These are phyloP conservation scores for Hymenoscyphus fructigenus DNA, from an alignment of 2,329 filamentous ascomycete species.

Conservation along the genomic window DNA sequence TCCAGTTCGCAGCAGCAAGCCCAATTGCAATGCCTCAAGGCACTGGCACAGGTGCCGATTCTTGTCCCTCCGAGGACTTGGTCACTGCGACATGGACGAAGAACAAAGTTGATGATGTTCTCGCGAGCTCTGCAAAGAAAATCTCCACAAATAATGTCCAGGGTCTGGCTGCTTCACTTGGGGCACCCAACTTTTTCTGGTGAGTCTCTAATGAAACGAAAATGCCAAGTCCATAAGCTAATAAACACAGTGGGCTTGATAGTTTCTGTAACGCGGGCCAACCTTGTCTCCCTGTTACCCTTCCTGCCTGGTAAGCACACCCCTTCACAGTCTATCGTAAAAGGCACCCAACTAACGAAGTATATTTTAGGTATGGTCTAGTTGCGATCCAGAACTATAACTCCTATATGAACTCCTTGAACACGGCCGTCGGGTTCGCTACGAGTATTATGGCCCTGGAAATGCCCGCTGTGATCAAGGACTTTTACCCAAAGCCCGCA, in stretches of 20 bases:
- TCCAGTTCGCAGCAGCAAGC: not conserved
- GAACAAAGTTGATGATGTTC: conserved; percentile 15
- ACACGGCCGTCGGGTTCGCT: conserved; percentile 20
- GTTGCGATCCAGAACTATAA: conserved; percentile 24
- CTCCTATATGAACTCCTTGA: conserved; percentile 22
- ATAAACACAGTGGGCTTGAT: conserved; percentile 16
- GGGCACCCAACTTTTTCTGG: conserved; percentile 24
- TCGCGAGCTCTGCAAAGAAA: conserved; percentile 5
- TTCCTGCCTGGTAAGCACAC: conserved; percentile 18
- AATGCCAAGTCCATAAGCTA: too few relatives aligned
- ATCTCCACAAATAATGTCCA: conserved; percentile 20
- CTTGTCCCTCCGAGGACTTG: conserved; percentile 12
- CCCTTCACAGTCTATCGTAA: not conserved
- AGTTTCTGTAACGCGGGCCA: conserved; percentile 22
- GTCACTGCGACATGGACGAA: conserved; percentile 13
- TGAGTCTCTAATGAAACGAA: not conserved
- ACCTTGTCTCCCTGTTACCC: conserved; percentile 19
- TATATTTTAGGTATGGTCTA: conserved; percentile 13
- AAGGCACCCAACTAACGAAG: not conserved
- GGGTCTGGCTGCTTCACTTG: conserved; percentile 16
- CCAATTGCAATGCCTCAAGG: conserved; percentile 4
- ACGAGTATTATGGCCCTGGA: conserved; percentile 9
- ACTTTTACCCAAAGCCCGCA: conserved; percentile 16
- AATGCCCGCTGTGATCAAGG: conserved; percentile 13
- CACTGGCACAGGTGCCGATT: conserved; percentile 7